Evolutionary conservation across 2,329 filamentous ascomycete species (phyloP), one percentile per base, ranked within the genome.

Genomic region (Keithomyces neogunnii): DNA sequence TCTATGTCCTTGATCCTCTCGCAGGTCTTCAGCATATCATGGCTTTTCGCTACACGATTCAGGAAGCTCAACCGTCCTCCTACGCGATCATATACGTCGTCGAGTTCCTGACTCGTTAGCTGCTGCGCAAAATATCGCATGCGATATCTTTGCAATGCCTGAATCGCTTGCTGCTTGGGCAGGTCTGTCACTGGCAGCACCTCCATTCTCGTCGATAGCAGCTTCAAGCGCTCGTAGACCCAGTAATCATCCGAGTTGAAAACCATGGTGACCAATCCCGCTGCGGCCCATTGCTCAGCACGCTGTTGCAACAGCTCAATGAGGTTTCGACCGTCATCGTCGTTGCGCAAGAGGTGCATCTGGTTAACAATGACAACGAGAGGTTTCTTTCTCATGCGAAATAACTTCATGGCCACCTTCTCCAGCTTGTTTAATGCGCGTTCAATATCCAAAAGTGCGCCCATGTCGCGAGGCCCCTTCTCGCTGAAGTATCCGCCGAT

Each of bases 211-310:
- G 91, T 96, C 3, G 90, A 89, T 53, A 96, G 85, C 65, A 89
- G 85, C 74, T 96, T 96, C 49, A 99, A 73, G 11, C 91, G 81
- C 67, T 99, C 93, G 62, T 96, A 97, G 0, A 99, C 88, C 93
- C 93, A 99, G 70, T 96, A 99, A 65, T 97, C 93, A 68, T 99
- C 93, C 50, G 85, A 91, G 69, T 96, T 97, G 72, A 99, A 90
- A 35, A 99, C 84, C 75, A 89, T 81, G 1, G 93, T 97, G 32
- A 95, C 88, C 7, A 99, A 78, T 57, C 89, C 92, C 26, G 88
- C 83, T 1, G 92, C 93, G 1, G 93, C 92, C 93, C 93, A 99
- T 67, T 93, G 88, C 69, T 99, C 93, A 1, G 93, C 92, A 33
- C 91, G 83, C 66, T 99, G 93, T 63, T 99, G 93, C 32, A 99